Evolutionary conservation across 257 asterid species (phyloP).

Genomic region (Solanum bukasovii): DNA sequence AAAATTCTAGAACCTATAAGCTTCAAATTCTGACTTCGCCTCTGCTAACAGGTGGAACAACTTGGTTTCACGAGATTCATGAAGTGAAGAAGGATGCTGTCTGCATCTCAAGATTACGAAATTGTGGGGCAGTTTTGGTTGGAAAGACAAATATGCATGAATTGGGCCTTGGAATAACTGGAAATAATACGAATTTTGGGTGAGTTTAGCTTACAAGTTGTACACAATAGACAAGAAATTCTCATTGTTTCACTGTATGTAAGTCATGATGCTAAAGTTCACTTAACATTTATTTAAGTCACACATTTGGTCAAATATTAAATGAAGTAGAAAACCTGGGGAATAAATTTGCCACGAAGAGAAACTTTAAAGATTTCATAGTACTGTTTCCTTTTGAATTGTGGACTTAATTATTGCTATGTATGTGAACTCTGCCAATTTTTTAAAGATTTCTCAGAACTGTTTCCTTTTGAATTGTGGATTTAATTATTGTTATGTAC

Average conservation of each 20-base stretch:
- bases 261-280: not conserved
- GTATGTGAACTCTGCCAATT: not conserved
- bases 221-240: not conserved
- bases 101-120: conserved; percentile 58
- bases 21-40: not conserved
- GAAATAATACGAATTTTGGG: conserved; percentile 92
- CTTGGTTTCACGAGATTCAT: conserved; percentile 72
- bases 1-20: not conserved
- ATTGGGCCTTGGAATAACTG: conserved; percentile 86
- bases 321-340: not conserved
- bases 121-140: conserved; percentile 81
- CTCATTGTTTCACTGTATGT: not conserved
- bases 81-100: conserved; percentile 62
- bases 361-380: not conserved
- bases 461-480: not conserved
- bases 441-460: not conserved
- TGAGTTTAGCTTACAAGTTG: conserved; percentile 17
- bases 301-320: not conserved
- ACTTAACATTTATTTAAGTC: not conserved
- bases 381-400: not conserved
- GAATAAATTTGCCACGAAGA: not conserved
- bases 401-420: not conserved
- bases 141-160: conserved; percentile 99
- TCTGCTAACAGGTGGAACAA: conserved; percentile 60
- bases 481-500: not conserved